Percentiles rank a stretch among this genome's conserved stretches.
Evolutionary conservation across 2,329 filamentous ascomycete species (phyloP).

Genomic region (Curvularia sp.): DNA sequence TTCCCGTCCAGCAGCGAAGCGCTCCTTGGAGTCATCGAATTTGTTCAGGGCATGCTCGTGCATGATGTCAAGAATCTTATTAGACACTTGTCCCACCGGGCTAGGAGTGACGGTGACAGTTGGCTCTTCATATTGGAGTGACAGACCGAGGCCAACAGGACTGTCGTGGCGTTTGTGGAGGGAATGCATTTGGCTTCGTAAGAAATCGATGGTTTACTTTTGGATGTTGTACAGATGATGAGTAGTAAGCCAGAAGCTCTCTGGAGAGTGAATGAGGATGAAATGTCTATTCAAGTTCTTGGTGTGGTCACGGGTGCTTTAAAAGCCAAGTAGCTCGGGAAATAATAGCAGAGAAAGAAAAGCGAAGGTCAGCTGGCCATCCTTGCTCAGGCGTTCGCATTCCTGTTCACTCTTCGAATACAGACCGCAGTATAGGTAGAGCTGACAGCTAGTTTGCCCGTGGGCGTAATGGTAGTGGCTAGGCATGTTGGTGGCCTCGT

Average conservation of each 20-base stretch:
- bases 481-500: not conserved
- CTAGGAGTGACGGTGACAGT: not conserved
- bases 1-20: slow-evolving; percentile 19
- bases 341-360: not conserved
- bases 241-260: not conserved
- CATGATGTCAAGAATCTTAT: slow-evolving; percentile 30
- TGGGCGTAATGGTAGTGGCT: not conserved
- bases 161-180: not conserved
- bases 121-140: not conserved
- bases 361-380: not conserved
- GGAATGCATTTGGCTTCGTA: not conserved
- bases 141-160: slow-evolving; percentile 5
- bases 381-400: not conserved
- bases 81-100: not conserved
- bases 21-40: slow-evolving; percentile 28
- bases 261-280: not conserved
- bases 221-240: not conserved
- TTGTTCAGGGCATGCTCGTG: slow-evolving; percentile 38
- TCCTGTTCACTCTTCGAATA: not conserved
- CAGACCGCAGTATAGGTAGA: not conserved
- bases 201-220: not conserved
- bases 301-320: not conserved
- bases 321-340: not conserved
- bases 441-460: not conserved
- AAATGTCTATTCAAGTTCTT: not conserved